phyloP scores from a whole-genome alignment of 2,329 filamentous ascomycete species.

The Xylariaceae sp. region DNA sequence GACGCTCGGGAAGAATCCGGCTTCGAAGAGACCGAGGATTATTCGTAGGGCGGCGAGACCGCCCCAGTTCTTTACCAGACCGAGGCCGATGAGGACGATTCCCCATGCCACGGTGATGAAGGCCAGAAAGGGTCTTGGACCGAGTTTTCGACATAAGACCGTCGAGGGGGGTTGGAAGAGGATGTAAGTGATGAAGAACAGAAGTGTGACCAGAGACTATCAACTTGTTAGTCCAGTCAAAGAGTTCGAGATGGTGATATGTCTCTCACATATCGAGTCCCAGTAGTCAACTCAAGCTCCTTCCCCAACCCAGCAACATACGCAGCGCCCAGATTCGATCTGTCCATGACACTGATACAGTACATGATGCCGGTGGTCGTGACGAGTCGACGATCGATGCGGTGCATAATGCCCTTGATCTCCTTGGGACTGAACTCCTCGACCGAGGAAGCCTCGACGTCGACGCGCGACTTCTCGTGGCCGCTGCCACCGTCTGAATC shows the following conservation, averaged over 20 bases:
- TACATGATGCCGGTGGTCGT: slow-evolving; percentile 61
- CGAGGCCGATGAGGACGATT: slow-evolving; percentile 58
- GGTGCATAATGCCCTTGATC: slow-evolving; percentile 61
- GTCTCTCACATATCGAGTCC: slow-evolving; percentile 36
- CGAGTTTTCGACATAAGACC: slow-evolving; percentile 60
- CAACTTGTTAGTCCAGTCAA: slow-evolving; percentile 7
- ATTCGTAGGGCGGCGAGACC: slow-evolving; percentile 52
- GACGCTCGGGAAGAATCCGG: slow-evolving; percentile 65
- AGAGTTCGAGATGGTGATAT: not conserved
- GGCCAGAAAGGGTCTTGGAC: slow-evolving; percentile 53
- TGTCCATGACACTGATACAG: slow-evolving; percentile 71
- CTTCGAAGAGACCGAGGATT: slow-evolving; percentile 59
- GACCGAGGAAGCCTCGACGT: slow-evolving; percentile 18
- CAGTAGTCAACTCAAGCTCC: slow-evolving; percentile 41
- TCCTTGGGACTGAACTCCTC: slow-evolving; percentile 54
- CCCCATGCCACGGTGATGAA: slow-evolving; percentile 57
- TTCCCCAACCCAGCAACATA: slow-evolving; percentile 60
- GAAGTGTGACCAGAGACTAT: slow-evolving; percentile 57
- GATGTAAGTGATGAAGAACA: slow-evolving; percentile 72
- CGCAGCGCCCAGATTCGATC: slow-evolving; percentile 67
- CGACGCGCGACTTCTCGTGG: slow-evolving; percentile 19
- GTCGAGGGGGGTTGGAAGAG: slow-evolving; percentile 68
- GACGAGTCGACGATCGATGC: slow-evolving; percentile 63
- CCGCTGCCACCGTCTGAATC: slow-evolving; percentile 16
- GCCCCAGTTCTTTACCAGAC: slow-evolving; percentile 50